Evolutionary conservation across 306 rosid species (phyloP).

Genomic region (Ormosia semicastrata): DNA sequence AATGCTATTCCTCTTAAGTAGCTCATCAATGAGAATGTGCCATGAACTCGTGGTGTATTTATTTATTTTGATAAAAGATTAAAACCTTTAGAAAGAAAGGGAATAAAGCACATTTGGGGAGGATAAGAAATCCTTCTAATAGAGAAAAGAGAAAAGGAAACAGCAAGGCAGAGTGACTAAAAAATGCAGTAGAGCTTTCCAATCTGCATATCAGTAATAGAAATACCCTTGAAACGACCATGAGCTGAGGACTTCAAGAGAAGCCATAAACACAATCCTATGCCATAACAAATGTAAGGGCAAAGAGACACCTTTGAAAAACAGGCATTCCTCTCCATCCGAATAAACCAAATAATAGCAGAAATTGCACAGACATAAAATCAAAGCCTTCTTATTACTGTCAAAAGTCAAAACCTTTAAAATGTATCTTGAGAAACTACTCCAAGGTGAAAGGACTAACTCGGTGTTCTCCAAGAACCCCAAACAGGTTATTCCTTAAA

Average conservation of each 20-base stretch:
- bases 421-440: background rate
- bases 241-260: background rate
- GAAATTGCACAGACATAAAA: background rate
- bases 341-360: background rate
- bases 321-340: background rate
- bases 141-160: background rate
- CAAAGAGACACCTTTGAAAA: background rate
- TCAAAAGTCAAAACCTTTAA: background rate
- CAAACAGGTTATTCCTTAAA: background rate
- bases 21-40: background rate
- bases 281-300: background rate
- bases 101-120: background rate
- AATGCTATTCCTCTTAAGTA: background rate
- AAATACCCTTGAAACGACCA: background rate
- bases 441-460: background rate
- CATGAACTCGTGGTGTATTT: background rate
- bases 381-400: background rate
- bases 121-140: background rate
- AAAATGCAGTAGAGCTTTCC: background rate
- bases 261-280: background rate
- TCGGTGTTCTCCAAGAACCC: background rate
- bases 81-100: background rate
- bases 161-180: background rate
- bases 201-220: conserved; percentile 1
- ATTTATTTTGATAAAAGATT: conserved; percentile 7